A percentile compares a stretch with the other conserved stretches of the same genome.
These are phyloP conservation scores for Elsinoe australis DNA, from an alignment of 2,329 filamentous ascomycete species.

Conservation along the genomic window DNA sequence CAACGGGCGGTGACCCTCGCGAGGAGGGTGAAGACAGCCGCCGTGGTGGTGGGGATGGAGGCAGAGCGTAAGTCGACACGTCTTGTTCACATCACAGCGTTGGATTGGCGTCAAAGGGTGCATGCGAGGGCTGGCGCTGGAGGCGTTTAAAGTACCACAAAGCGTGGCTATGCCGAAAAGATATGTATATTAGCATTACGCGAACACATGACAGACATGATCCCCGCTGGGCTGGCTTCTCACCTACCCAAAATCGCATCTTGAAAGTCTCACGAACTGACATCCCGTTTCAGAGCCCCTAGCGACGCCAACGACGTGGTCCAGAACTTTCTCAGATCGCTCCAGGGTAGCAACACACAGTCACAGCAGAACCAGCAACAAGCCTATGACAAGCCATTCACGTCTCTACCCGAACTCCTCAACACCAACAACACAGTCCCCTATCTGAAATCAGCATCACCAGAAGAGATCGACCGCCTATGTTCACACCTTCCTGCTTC, in stretches of 20 bases:
- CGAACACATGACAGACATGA: constrained; percentile 15
- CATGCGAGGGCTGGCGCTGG: too few relatives aligned
- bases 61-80: constrained; percentile 89
- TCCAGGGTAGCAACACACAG: constrained; percentile 48
- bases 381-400: constrained; percentile 60
- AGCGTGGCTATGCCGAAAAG: constrained; percentile 10
- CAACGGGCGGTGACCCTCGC: constrained; percentile 83
- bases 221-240: too few relatives aligned
- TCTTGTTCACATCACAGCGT: constrained; percentile 21
- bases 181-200: constrained; percentile 17
- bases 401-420: constrained; percentile 78
- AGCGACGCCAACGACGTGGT: constrained; percentile 69
- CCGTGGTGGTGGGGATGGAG: constrained; percentile 92
- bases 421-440: constrained; percentile 69
- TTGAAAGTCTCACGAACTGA: too few relatives aligned
- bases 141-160: too few relatives aligned
- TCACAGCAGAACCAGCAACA: constrained; percentile 33
- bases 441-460: constrained; percentile 60
- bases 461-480: constrained; percentile 61
- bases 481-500: constrained; percentile 71
- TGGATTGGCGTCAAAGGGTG: constrained; percentile 1
- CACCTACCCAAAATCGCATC: too few relatives aligned
- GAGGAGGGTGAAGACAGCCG: constrained; percentile 81
- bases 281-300: constrained; percentile 52
- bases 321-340: constrained; percentile 78